phyloP scores from a whole-genome alignment of 441 rosid genomes.

The Oxalis stricta region DNA sequence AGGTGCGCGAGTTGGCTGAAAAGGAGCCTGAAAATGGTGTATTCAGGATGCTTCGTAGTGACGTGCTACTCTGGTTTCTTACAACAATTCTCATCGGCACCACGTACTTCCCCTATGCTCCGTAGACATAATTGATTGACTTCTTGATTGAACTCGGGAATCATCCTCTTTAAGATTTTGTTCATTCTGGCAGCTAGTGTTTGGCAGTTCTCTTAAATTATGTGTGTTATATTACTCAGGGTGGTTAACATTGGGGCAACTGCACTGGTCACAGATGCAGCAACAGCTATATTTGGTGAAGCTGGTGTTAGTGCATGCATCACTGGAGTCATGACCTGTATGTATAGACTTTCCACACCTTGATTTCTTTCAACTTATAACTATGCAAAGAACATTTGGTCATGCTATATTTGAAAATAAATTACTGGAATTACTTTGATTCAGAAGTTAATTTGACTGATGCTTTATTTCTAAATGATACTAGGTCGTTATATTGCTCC shows the following conservation, averaged over 20 bases:
- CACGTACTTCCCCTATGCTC: conserved; percentile 45
- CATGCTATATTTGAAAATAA: too few relatives aligned
- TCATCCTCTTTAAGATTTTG: too few relatives aligned
- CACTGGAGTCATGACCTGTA: conserved; percentile 99
- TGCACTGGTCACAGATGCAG: conserved; percentile 95
- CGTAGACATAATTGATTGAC: conserved; percentile 9
- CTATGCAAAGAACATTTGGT: too few relatives aligned
- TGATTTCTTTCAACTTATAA: neutral
- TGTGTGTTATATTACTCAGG: conserved; percentile 29
- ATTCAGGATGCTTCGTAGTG: conserved; percentile 90
- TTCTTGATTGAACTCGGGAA: too few relatives aligned
- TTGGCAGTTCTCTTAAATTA: conserved; percentile 21
- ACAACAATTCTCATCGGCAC: conserved; percentile 98
- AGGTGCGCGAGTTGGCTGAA: conserved; percentile 96
- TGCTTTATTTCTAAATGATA: conserved; percentile 8
- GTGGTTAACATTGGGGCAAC: conserved; percentile 99
- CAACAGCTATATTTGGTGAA: conserved; percentile 97
- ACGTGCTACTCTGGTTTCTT: conserved; percentile 93
- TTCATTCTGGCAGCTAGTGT: conserved; percentile 13
- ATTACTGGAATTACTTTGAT: neutral
- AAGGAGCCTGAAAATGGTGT: conserved; percentile 93
- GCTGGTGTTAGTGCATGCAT: conserved; percentile 99
- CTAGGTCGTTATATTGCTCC: conserved; percentile 87
- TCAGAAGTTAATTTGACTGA: neutral
- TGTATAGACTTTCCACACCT: conserved; percentile 14